Conservation (phyloP, 805 yeast genomes). For the Hanseniaspora nectarophila region DNA sequence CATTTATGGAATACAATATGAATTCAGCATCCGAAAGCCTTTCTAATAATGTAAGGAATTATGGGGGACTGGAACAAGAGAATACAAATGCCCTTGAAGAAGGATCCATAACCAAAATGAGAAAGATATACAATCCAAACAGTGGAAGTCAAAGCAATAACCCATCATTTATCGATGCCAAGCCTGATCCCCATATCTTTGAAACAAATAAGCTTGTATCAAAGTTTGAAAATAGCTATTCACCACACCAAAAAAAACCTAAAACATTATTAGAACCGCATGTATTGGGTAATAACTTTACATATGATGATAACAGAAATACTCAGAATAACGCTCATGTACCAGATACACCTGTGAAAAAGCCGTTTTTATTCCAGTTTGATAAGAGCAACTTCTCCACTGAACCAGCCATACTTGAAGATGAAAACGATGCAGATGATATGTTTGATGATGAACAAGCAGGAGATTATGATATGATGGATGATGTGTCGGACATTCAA, state of each 20-base stretch:
- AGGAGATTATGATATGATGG: background rate
- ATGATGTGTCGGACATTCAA: background rate
- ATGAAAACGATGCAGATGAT: background rate
- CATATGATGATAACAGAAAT: slow-evolving; percentile 8
- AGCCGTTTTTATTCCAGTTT: background rate
- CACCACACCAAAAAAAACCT: slow-evolving; percentile 11
- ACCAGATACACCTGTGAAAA: slow-evolving; percentile 18
- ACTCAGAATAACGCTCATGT: slow-evolving; percentile 18
- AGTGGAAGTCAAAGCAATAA: slow-evolving; percentile 4
- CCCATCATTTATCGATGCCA: slow-evolving; percentile 18
- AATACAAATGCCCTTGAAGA: slow-evolving; percentile 15
- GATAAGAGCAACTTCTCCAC: background rate
- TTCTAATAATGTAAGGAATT: no score
- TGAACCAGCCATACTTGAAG: background rate
- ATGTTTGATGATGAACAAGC: background rate
- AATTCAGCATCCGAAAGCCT: background rate
- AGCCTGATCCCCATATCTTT: slow-evolving; percentile 25
- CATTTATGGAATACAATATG: background rate
- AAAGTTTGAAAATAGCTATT: slow-evolving; percentile 17
- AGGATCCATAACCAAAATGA: slow-evolving; percentile 3
- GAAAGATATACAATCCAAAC: background rate
- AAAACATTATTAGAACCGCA: slow-evolving; percentile 14
- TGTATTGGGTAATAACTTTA: slow-evolving; percentile 13
- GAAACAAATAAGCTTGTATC: slow-evolving; percentile 24
- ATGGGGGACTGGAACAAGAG: background rate